Evolutionary conservation across 768 basidiomycete species (phyloP).

Genomic region (Agrocybe chaxingu): DNA sequence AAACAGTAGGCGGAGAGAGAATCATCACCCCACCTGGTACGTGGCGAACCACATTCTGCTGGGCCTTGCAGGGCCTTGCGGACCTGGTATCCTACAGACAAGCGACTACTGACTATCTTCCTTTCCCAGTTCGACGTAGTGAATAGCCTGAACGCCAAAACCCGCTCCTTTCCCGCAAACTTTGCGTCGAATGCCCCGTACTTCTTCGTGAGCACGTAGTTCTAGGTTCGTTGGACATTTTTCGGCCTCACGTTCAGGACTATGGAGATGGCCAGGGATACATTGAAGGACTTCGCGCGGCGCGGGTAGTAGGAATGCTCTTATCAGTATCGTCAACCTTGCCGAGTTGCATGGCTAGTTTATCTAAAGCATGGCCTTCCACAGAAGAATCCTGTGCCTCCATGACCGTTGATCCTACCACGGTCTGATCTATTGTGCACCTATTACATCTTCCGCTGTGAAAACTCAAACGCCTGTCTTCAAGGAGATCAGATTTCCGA

Average conservation of each 20-base stretch:
- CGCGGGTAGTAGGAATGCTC: slow-evolving; percentile 24
- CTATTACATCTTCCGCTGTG: too few species aligned
- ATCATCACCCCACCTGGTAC: slow-evolving; percentile 44
- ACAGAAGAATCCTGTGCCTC: too few species aligned
- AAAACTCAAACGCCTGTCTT: too few species aligned
- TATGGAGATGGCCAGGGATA: slow-evolving; percentile 28
- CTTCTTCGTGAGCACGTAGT: slow-evolving; percentile 12
- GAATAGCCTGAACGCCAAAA: slow-evolving; percentile 20
- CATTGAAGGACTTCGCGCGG: slow-evolving; percentile 24
- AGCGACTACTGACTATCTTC: not conserved
- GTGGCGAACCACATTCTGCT: not conserved
- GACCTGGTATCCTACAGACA: not conserved
- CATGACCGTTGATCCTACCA: too few species aligned
- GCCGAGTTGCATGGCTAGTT: too few species aligned
- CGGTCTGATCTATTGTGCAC: too few species aligned
- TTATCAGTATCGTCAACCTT: too few species aligned
- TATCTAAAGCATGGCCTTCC: too few species aligned
- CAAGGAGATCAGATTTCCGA: too few species aligned
- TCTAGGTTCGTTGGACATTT: slow-evolving; percentile 20
- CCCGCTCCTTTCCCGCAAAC: slow-evolving; percentile 17
- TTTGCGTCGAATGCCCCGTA: slow-evolving; percentile 26
- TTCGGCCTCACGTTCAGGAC: slow-evolving; percentile 29
- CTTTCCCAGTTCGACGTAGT: slow-evolving; percentile 29
- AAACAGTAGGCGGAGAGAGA: slow-evolving; percentile 51
- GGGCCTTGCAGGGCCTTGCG: slow-evolving; percentile 6